Evolutionary conservation across 179 eudicot species (phyloP).

Genomic region (Silene coronaria): DNA sequence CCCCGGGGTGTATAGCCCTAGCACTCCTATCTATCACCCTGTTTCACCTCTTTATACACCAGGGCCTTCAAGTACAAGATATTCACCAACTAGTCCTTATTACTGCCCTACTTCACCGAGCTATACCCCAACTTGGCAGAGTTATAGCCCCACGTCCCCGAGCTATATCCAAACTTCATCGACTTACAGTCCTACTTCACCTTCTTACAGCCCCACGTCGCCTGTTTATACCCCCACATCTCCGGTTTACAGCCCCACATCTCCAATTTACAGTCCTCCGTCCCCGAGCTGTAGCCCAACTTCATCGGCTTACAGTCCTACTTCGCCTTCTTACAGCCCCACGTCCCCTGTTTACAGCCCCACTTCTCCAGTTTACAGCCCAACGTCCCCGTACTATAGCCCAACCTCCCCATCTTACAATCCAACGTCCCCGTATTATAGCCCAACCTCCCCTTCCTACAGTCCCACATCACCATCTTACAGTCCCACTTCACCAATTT

Average conservation of each 20-base stretch:
- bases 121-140: conserved; percentile 42
- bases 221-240: conserved; percentile 74
- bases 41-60: conserved; percentile 72
- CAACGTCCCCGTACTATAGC: conserved; percentile 74
- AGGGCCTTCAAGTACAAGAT: no score
- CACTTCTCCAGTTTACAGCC: conserved; percentile 79
- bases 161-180: conserved; percentile 67
- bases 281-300: conserved; percentile 78
- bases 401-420: conserved; percentile 80
- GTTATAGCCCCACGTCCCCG: conserved; percentile 74
- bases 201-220: conserved; percentile 63
- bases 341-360: conserved; percentile 74
- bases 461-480: conserved; percentile 77
- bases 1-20: no score
- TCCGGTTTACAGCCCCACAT: conserved; percentile 49
- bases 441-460: conserved; percentile 75
- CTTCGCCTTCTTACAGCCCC: conserved; percentile 82
- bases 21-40: conserved; percentile 48
- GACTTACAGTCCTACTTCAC: conserved; percentile 70
- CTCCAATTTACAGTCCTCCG: conserved; percentile 70
- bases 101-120: conserved; percentile 65
- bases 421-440: conserved; percentile 77
- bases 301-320: conserved; percentile 77
- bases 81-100: conserved; percentile 42
- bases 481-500: conserved; percentile 80